Evolutionary conservation across 73 alveolate genomes (phyloP).

Genomic region (Strombidium stylifer): DNA sequence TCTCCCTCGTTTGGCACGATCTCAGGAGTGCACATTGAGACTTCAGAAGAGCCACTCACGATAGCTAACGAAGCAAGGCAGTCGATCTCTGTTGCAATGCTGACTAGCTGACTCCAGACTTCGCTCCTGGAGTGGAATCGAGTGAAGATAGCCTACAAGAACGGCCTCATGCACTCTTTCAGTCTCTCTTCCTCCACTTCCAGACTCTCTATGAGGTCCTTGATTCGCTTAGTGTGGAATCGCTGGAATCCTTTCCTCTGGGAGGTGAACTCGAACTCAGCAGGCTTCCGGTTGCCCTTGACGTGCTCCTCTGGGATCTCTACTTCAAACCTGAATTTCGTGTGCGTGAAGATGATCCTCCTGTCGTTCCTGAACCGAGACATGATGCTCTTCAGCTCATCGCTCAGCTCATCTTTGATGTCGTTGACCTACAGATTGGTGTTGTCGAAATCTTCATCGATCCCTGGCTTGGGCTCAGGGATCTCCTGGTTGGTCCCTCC

Average conservation of each 20-base stretch:
- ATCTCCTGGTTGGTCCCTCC: not conserved
- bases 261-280: constrained; percentile 67
- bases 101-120: constrained; percentile 45
- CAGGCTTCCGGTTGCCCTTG: constrained; percentile 71
- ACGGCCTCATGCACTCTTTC: constrained; percentile 62
- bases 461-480: constrained; percentile 66
- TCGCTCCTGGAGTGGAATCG: constrained; percentile 59
- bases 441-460: constrained; percentile 55
- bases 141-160: constrained; percentile 50
- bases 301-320: constrained; percentile 71
- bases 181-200: constrained; percentile 71
- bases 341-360: constrained; percentile 36
- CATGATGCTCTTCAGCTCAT: not conserved
- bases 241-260: constrained; percentile 71
- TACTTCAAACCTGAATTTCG: constrained; percentile 71
- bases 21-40: constrained; percentile 56
- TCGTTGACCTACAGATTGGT: constrained; percentile 15
- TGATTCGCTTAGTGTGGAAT: constrained; percentile 67
- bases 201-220: constrained; percentile 45
- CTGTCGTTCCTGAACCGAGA: constrained; percentile 2
- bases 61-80: constrained; percentile 61
- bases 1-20: constrained; percentile 28
- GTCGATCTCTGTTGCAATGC: constrained; percentile 60
- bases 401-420: constrained; percentile 7
- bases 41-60: constrained; percentile 41